These are phyloP conservation scores for Lepraria neglecta DNA, from an alignment of 495 filamentous ascomycete species.

Conservation along the genomic window DNA sequence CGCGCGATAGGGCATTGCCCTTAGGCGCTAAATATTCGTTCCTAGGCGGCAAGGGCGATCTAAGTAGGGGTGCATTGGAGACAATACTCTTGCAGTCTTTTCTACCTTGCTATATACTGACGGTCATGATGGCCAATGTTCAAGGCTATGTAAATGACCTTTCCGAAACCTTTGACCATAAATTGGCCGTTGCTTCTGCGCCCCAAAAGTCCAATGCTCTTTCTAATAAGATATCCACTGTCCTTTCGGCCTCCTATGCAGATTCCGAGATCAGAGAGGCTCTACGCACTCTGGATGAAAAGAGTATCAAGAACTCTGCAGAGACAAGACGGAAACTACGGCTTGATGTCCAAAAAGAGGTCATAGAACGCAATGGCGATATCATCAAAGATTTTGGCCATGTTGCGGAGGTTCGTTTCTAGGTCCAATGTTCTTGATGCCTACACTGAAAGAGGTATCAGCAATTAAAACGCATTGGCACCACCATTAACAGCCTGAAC, in stretches of 20 bases:
- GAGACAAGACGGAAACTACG: constrained; percentile 75
- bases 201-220: constrained; percentile 48
- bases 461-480: constrained; percentile 84
- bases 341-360: constrained; percentile 83
- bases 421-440: background rate
- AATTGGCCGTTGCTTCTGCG: constrained; percentile 10
- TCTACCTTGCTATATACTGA: too few relatives aligned
- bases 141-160: constrained; percentile 12
- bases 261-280: constrained; percentile 89
- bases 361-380: constrained; percentile 87
- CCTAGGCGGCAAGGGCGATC: background rate
- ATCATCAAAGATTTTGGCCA: constrained; percentile 85
- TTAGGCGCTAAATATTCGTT: background rate
- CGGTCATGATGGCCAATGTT: constrained; percentile 1
- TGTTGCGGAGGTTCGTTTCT: constrained; percentile 69
- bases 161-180: constrained; percentile 19
- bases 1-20: background rate
- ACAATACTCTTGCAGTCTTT: too few relatives aligned
- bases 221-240: constrained; percentile 68
- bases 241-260: constrained; percentile 86
- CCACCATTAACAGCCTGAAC: constrained; percentile 70
- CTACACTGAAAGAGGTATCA: constrained; percentile 33
- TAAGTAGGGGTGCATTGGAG: background rate
- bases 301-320: constrained; percentile 64
- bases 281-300: constrained; percentile 66